Percentiles rank a stretch among this genome's conserved stretches.
Conservation (phyloP, 2,329 filamentous ascomycete genomes). For the Cadophora sp. region DNA sequence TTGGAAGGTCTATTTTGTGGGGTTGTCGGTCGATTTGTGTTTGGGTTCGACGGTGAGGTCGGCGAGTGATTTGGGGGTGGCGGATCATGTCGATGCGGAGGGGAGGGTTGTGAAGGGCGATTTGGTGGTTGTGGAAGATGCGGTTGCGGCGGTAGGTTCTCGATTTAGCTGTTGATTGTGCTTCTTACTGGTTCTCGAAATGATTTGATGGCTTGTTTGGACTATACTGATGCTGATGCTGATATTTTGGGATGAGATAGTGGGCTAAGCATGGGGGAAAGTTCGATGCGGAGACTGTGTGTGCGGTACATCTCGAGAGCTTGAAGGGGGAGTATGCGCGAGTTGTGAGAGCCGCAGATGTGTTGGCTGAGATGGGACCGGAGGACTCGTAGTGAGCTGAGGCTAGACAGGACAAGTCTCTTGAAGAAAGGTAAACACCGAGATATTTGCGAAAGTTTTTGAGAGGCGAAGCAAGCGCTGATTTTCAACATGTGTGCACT, state of each 20-base stretch:
- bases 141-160: background rate
- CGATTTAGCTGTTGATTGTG: too few relatives aligned
- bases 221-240: too few relatives aligned
- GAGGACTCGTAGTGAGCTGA: background rate
- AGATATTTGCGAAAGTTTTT: too few relatives aligned
- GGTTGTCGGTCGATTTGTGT: slow-evolving; percentile 15
- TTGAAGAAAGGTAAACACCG: too few relatives aligned
- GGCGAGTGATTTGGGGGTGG: slow-evolving; percentile 18
- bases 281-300: slow-evolving; percentile 19
- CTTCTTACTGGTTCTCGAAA: too few relatives aligned
- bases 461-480: too few relatives aligned
- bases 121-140: slow-evolving; percentile 21
- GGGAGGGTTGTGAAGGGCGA: slow-evolving; percentile 14
- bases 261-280: slow-evolving; percentile 17
- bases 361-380: slow-evolving; percentile 12
- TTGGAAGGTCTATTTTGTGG: slow-evolving; percentile 22
- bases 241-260: background rate
- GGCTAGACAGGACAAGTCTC: too few relatives aligned
- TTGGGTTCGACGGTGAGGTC: slow-evolving; percentile 19
- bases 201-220: too few relatives aligned
- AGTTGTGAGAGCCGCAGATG: slow-evolving; percentile 10
- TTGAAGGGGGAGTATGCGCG: slow-evolving; percentile 24
- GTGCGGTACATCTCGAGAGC: slow-evolving; percentile 22
- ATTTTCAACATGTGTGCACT: background rate
- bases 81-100: slow-evolving; percentile 45